Conservation (phyloP, 2,329 filamentous ascomycete genomes). For the Epichloe uncinata region DNA sequence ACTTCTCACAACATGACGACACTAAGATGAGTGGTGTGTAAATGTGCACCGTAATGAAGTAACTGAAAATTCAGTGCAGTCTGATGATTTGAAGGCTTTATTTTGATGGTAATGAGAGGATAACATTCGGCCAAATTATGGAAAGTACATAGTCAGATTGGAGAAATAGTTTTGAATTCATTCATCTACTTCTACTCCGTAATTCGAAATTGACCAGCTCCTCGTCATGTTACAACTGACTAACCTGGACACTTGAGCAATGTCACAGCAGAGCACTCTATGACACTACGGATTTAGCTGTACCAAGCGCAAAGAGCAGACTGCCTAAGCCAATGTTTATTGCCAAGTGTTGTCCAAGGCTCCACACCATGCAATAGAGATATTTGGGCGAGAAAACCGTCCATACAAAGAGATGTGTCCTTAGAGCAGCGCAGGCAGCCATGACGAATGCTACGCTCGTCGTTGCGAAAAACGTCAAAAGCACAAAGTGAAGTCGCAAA, state of each 20-base stretch:
- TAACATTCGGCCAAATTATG: not conserved
- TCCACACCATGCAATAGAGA: conserved; percentile 85
- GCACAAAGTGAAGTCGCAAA: conserved; percentile 40
- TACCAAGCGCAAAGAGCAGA: conserved; percentile 40
- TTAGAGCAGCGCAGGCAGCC: conserved; percentile 70
- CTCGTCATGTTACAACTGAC: not conserved
- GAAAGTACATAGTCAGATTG: not conserved
- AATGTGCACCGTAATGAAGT: not conserved
- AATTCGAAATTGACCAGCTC: not conserved
- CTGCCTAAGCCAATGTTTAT: conserved; percentile 55
- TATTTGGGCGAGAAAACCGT: conserved; percentile 98
- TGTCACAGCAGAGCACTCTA: not conserved
- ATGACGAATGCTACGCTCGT: conserved; percentile 61
- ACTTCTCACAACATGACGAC: conserved; percentile 28
- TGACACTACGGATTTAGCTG: conserved; percentile 7
- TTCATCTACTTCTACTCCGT: not conserved
- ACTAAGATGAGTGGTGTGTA: conserved; percentile 14
- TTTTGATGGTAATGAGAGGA: not conserved
- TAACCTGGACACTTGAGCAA: not conserved
- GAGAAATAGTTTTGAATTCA: not conserved
- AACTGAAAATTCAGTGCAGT: no score
- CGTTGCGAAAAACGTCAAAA: conserved; percentile 59
- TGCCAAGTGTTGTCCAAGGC: conserved; percentile 62
- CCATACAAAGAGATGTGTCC: conserved; percentile 95
- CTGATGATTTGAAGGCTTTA: not conserved